Conservation (phyloP, 768 basidiomycete species). For the Agrocybe pediades region DNA sequence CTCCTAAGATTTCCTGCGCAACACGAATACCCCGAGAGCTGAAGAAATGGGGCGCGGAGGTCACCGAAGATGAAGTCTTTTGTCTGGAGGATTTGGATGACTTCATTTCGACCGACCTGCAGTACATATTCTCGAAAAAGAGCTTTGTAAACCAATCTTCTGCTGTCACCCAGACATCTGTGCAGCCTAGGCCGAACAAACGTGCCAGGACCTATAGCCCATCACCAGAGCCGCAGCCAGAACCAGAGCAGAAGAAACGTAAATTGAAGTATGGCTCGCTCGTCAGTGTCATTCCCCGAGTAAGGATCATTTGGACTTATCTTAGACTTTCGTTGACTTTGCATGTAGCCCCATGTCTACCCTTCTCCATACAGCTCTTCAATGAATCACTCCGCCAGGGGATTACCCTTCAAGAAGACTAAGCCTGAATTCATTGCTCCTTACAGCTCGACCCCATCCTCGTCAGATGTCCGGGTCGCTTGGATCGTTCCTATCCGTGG, state of each 20-base stretch:
- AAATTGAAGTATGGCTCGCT: constrained; percentile 37
- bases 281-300: constrained; percentile 45
- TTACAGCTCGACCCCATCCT: constrained; percentile 28
- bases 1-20: not conserved
- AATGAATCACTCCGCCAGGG: constrained; percentile 17
- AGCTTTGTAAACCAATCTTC: not conserved
- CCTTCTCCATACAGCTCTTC: constrained; percentile 24
- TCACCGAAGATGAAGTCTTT: constrained; percentile 35
- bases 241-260: constrained; percentile 28
- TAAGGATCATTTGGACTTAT: constrained; percentile 22
- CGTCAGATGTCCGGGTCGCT: constrained; percentile 42
- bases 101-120: constrained; percentile 26
- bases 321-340: not conserved
- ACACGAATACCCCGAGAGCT: not conserved
- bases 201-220: not conserved
- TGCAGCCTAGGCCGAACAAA: not conserved
- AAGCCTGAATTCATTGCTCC: constrained; percentile 39
- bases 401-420: constrained; percentile 34
- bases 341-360: constrained; percentile 36
- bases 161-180: not conserved
- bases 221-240: not conserved
- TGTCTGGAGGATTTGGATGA: constrained; percentile 42
- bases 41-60: constrained; percentile 42
- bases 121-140: not conserved
- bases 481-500: constrained; percentile 66